Base-by-base conservation (phyloP, 1,284 basidiomycete species). In the Moesziomyces antarcticus region DNA sequence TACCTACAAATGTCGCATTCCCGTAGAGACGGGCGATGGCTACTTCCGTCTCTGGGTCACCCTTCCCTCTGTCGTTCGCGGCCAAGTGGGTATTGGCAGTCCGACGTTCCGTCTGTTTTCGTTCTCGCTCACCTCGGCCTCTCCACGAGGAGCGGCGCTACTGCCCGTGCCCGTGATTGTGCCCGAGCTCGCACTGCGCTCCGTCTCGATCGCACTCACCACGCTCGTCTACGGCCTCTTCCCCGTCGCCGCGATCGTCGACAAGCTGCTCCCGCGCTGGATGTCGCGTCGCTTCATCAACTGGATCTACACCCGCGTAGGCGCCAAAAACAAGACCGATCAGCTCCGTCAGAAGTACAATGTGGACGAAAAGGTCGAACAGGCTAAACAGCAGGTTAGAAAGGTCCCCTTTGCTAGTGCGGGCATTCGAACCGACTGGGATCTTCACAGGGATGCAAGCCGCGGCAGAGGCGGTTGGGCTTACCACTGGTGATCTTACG, bases 81-180 rank as follows among this genome's bases (percentile, higher is more conserved):
- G 48, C 13, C 37, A 51, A 13, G 46, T 73, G 25, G 70, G 58
- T 1, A 54, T 73, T 37, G 64, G 56, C n/a, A 62, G 58, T 21
- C 78, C 78, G 8, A 75, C 66, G 10, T 74, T 79, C 59, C 69
- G 78, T 14, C 61, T 79, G 37, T 78, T 73, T 63, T 74, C 70
- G 18, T 55, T 79, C 59, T 72, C 66, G 22, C 69, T 79, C 56
- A 69, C 67, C 47, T 78, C 76, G 3, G 78, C 78, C 21, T 76
- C 63, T 10, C 77, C 77, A 0, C 67, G 77, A 11, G 78, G 78
- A 20, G 66, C 76, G 0, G 65, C 78, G 2, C 56, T 79, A 4
- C 69, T 78, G 10, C 77, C 78, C 8, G 22, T 64, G 35, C 78
- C 78, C 13, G 78, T 77, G 16, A 58, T 79, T 18, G 68, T 65